Evolutionary conservation across 306 rosid species (phyloP).

Genomic region (Mimosa pudica): DNA sequence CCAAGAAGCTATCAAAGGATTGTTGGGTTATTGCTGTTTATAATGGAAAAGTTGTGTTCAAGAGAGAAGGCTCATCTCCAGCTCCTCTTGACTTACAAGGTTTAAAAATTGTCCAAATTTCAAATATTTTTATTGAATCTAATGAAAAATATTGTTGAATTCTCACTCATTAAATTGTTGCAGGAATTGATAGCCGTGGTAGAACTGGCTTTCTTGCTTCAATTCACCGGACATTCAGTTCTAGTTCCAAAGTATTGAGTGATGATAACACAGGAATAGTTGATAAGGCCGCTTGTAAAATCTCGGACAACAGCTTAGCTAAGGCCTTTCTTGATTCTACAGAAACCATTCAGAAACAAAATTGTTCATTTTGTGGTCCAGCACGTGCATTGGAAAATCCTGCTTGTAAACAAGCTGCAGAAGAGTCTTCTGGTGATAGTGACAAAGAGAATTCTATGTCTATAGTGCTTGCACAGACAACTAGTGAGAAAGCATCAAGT

Average conservation of each 20-base stretch:
- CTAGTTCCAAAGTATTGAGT: constrained; percentile 52
- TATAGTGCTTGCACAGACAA: constrained; percentile 64
- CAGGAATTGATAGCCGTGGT: constrained; percentile 52
- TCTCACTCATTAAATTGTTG: constrained; percentile 37
- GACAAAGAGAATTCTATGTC: constrained; percentile 60
- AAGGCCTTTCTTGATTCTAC: constrained; percentile 45
- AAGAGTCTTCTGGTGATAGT: constrained; percentile 44
- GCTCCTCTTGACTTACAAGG: constrained; percentile 49
- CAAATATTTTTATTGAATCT: constrained; percentile 3
- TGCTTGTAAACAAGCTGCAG: constrained; percentile 44
- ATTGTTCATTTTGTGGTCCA: constrained; percentile 63
- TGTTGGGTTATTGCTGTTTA: constrained; percentile 74
- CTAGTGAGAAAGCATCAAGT: constrained; percentile 35
- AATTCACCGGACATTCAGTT: constrained; percentile 43
- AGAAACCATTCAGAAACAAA: constrained; percentile 38
- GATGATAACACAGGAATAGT: constrained; percentile 38
- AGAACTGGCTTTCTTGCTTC: constrained; percentile 52
- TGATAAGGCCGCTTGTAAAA: constrained; percentile 26
- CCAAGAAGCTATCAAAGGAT: constrained; percentile 63
- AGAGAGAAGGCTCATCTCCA: constrained; percentile 51
- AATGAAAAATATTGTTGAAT: not conserved
- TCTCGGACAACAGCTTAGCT: constrained; percentile 58
- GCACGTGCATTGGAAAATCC: constrained; percentile 33
- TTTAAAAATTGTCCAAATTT: constrained; percentile 30
- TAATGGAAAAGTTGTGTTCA: constrained; percentile 81